Base-by-base conservation (phyloP, 176 grass and related monocot genomes). In the Phoenix roebelenii region DNA sequence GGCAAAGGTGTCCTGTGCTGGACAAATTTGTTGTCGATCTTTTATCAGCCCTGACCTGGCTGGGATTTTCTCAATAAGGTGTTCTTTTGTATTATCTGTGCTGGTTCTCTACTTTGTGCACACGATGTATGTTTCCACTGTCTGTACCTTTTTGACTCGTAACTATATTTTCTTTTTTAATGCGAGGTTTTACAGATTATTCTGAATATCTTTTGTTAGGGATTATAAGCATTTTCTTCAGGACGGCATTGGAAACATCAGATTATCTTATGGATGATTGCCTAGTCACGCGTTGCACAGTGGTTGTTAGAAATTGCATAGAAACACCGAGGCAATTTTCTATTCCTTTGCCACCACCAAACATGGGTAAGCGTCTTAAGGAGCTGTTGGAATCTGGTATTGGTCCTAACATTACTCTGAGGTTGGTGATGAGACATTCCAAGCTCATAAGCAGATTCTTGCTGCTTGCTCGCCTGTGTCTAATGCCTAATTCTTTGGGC, bases 401-500 rank as follows among this genome's bases (percentile, higher is more conserved):
- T 32, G 89, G 84, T 61, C 85, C 79, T 30, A 84, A 94, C 67
- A 63, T 94, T 66, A 61, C 70, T 60, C 88, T 94, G 61, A 81
- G 67, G 77, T 94, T 64, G 81, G 84, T 16, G 74, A 94, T 16
- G 84, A 94, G 51, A 73, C 51, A 60, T 23, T 88, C 55, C 48
- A 67, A 50, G 89, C 84, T 7, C 89, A 88, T 63, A 94, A 88
- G 78, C 73, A 75, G 65, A 76, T 94, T 82, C 89, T 94, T 80
- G 89, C 89, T 12, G 70, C 89, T 64, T 80, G 89, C 30, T 94
- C 89, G 50, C 89, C 84, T 0, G 89, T 94, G 23, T 94, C 85
- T 64, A 84, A 84, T 78, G 89, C 89, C 3, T 84, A 94, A 32
- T 94, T 94, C 69, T 94, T 88, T 76, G 89, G 89, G 62, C 84